phyloP scores from a whole-genome alignment of 129 eudicot species.

The Tanacetum coccineum region DNA sequence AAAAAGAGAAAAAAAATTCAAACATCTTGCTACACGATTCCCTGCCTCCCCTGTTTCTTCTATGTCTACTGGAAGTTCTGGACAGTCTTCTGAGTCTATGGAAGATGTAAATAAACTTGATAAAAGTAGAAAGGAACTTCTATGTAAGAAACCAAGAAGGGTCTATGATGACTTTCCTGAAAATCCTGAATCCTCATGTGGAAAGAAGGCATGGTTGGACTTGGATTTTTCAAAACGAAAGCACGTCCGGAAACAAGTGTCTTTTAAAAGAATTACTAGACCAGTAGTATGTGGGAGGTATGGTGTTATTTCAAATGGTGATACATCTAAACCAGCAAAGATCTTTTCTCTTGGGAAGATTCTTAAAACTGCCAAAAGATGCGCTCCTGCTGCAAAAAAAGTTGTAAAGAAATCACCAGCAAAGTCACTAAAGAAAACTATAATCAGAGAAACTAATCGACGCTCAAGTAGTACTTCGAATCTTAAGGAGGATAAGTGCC shows the following conservation, averaged over 20 bases:
- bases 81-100: conserved; percentile 26
- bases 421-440: conserved; percentile 28
- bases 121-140: conserved; percentile 20
- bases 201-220: conserved; percentile 36
- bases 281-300: conserved; percentile 63
- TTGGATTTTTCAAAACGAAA: conserved; percentile 20
- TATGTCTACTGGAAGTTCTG: conserved; percentile 30
- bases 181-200: conserved; percentile 29
- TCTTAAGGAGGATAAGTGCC: conserved; percentile 15
- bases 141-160: conserved; percentile 19
- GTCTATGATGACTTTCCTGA: conserved; percentile 29
- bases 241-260: conserved; percentile 17
- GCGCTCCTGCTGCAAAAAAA: conserved; percentile 23
- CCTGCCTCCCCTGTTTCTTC: conserved; percentile 36
- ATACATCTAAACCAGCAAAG: conserved; percentile 58
- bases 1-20: conserved; percentile 39
- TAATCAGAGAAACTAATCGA: conserved; percentile 20
- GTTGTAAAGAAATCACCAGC: conserved; percentile 17
- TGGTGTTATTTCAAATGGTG: conserved; percentile 63
- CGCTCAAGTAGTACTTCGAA: conserved; percentile 17
- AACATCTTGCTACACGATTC: conserved; percentile 30
- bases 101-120: conserved; percentile 26
- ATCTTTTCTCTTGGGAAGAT: conserved; percentile 45
- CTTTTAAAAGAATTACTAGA: conserved; percentile 29
- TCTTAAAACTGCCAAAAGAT: conserved; percentile 41